Percentiles rank a stretch among this genome's conserved stretches.
Conservation (phyloP, 2,329 filamentous ascomycete species). For the Paecilomyces formosus region DNA sequence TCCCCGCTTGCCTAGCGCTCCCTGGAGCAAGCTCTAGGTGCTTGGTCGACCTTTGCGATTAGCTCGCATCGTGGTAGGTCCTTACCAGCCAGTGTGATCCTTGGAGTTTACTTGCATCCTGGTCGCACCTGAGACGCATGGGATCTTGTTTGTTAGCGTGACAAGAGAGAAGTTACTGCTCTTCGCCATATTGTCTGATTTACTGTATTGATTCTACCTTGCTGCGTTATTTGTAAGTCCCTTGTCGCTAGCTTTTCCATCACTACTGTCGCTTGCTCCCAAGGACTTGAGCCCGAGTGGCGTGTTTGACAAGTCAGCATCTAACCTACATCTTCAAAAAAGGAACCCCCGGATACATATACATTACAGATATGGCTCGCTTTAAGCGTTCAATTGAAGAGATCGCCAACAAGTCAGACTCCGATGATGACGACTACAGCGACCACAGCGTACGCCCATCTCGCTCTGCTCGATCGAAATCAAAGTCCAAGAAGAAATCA, state of each 20-base stretch:
- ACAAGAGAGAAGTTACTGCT: not conserved
- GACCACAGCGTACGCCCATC: constrained; percentile 25
- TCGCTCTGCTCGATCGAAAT: constrained; percentile 22
- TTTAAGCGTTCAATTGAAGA: constrained; percentile 37
- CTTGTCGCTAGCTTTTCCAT: not conserved
- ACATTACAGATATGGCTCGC: constrained; percentile 21
- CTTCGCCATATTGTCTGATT: not conserved
- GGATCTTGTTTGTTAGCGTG: not conserved
- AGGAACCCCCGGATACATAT: constrained; percentile 3
- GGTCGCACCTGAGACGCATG: not conserved
- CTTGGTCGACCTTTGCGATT: not conserved
- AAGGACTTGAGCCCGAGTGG: not conserved
- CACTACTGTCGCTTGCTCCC: not conserved
- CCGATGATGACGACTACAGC: constrained; percentile 38
- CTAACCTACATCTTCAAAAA: constrained; percentile 9
- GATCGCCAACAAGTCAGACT: constrained; percentile 36
- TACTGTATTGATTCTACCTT: not conserved
- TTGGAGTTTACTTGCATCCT: not conserved
- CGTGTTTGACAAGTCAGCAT: not conserved
- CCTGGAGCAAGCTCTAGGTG: not conserved
- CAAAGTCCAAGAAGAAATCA: constrained; percentile 25
- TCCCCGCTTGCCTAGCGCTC: not conserved
- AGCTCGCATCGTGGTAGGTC: not conserved
- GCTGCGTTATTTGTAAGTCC: not conserved
- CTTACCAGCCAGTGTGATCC: not conserved